These are phyloP conservation scores for Fusarium albidum DNA, from an alignment of 2,329 filamentous ascomycete genomes.

Conservation along the genomic window DNA sequence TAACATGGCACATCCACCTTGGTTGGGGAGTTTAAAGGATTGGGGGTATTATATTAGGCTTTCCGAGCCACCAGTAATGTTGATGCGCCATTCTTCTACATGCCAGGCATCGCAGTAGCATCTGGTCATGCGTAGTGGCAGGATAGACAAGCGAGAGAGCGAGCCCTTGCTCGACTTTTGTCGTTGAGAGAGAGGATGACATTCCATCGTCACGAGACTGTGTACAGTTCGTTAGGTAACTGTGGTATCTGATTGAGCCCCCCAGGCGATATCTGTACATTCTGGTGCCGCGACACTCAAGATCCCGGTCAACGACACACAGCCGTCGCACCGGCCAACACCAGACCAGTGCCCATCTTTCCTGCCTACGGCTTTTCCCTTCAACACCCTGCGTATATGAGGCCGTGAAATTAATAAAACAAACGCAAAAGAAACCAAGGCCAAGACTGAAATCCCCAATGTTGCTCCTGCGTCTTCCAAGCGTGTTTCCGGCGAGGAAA, in stretches of 20 bases:
- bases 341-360: slow-evolving; percentile 2
- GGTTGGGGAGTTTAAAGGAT: neutral
- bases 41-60: slow-evolving; percentile 3
- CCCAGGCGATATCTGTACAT: slow-evolving; percentile 17
- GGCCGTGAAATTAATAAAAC: slow-evolving; percentile 19
- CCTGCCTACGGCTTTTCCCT: slow-evolving; percentile 12
- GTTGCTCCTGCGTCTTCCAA: slow-evolving; percentile 7
- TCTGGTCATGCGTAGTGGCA: neutral
- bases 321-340: neutral
- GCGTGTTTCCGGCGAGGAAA: slow-evolving; percentile 19
- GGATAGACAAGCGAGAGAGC: neutral
- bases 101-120: neutral
- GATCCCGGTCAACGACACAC: slow-evolving; percentile 1
- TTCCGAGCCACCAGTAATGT: slow-evolving; percentile 1
- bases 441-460: neutral
- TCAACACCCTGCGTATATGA: slow-evolving; percentile 14
- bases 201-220: neutral
- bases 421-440: slow-evolving; percentile 18
- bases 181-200: neutral
- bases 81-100: slow-evolving; percentile 1
- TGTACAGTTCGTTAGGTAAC: neutral
- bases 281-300: neutral
- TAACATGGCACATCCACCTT: neutral
- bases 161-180: neutral
- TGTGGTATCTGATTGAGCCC: slow-evolving; percentile 21